Base-by-base conservation (phyloP, 352 stramenopile genomes). In the Phytophthora pinifolia region DNA sequence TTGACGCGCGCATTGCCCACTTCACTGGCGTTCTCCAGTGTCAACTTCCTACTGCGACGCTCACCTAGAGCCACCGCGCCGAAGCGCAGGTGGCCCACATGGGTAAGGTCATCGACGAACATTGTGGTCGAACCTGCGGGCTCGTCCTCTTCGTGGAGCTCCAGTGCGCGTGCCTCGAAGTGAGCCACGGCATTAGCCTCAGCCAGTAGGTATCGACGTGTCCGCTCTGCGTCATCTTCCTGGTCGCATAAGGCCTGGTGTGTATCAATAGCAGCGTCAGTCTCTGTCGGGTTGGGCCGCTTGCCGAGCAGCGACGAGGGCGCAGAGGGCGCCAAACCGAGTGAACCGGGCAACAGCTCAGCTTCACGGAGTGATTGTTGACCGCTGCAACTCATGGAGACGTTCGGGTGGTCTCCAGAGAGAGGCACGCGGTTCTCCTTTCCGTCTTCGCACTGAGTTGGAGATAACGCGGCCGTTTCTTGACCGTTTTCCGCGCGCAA, bases 1-100 rank as follows among this genome's bases (percentile, higher is more conserved):
- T 89, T 85, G 37, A 93, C 59, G 17, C 78, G 73, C 7, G 74
- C 79, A 44, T 81, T 84, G 18, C 75, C 71, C 18, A 69, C 27
- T 15, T 87, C 75, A 50, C 67, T 86, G 6, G 80, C 58, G 32
- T 93, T 93, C 50, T 65, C 42, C 14, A 93, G 54, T 6, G 54
- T 80, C 18, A 93, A 53, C 44, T 71, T 54, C 29, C 82, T 39
- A 15, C 59, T 86, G 25, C 71, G 79, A 17, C 57, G 58, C n/a
- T 79, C 61, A 13, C 76, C 76, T 2, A 87, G 29, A 1, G 69
- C 50, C 6, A 93, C 77, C 10, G 47, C 30, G 1, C 81, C 83
- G 49, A 92, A 93, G 38, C 50, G 44, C 15, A 93, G 45, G 25
- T 75, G 62, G 2, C 65, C 63, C 6, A 75, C 50, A 8, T 58